phyloP scores from a whole-genome alignment of 176 grass and related monocot genomes.

The Puya raimondii region DNA sequence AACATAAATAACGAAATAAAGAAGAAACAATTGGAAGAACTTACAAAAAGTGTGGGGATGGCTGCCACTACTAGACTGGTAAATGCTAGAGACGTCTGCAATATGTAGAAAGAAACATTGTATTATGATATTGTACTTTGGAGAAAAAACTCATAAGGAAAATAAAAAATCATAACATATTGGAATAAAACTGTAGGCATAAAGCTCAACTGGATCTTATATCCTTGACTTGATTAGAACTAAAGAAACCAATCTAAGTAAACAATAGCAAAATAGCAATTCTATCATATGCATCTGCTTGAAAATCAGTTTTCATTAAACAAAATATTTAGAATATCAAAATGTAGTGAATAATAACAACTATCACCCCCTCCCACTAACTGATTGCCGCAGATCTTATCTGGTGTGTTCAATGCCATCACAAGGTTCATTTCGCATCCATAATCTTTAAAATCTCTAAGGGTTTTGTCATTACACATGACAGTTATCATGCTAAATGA shows the following conservation, averaged over 20 bases:
- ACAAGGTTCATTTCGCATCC: too few species aligned
- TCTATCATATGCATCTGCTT: background rate
- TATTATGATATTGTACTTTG: background rate
- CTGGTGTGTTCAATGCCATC: too few species aligned
- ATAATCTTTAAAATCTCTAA: too few species aligned
- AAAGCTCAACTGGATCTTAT: background rate
- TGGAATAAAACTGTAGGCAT: background rate
- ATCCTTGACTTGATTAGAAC: background rate
- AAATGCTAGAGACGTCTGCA: conserved; percentile 68
- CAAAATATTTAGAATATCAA: background rate
- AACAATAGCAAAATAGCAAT: background rate
- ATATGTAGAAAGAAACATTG: background rate
- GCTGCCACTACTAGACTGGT: conserved; percentile 42
- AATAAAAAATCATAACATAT: background rate
- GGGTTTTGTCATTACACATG: too few species aligned
- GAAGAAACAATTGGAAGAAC: conserved; percentile 3
- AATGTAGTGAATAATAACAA: background rate
- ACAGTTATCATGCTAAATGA: too few species aligned
- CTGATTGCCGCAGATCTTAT: too few species aligned
- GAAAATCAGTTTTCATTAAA: background rate
- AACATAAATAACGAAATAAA: background rate
- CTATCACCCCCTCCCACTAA: too few species aligned
- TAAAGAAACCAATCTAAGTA: background rate
- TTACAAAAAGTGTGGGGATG: conserved; percentile 58
- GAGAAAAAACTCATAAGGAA: background rate